Percentiles rank a stretch among this genome's conserved stretches.
phyloP scores from a whole-genome alignment of 441 rosid species.

The California macrophylla region DNA sequence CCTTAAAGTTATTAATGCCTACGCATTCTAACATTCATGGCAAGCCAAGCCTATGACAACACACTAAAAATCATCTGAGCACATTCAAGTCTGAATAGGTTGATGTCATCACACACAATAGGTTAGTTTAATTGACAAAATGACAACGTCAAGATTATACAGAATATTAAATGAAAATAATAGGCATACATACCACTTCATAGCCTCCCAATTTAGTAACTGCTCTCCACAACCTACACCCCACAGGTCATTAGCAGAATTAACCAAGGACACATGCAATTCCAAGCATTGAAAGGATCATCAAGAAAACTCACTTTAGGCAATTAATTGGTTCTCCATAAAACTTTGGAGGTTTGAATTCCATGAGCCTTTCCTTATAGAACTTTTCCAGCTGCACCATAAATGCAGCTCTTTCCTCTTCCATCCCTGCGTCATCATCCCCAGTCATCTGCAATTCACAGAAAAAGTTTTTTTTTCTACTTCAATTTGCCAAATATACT shows the following conservation, averaged over 20 bases:
- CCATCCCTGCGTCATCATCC: conserved; percentile 53
- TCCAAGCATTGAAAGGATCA: background rate
- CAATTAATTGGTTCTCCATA: conserved; percentile 81
- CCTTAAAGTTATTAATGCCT: too few species aligned
- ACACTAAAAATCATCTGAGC: too few species aligned
- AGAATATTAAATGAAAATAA: conserved; percentile 12
- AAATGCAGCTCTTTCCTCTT: conserved; percentile 61
- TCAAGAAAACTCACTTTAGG: conserved; percentile 41
- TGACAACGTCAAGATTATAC: background rate
- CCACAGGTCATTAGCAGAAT: conserved; percentile 4
- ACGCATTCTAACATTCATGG: too few species aligned
- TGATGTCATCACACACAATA: too few species aligned
- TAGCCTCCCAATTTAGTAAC: conserved; percentile 80
- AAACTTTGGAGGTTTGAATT: conserved; percentile 77
- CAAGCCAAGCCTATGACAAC: too few species aligned
- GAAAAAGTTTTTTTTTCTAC: conserved; percentile 1
- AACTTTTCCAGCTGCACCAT: conserved; percentile 71
- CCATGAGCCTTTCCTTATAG: conserved; percentile 47
- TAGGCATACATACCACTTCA: conserved; percentile 53
- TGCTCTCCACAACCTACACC: conserved; percentile 73
- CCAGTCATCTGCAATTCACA: conserved; percentile 43
- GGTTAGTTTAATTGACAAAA: too few species aligned
- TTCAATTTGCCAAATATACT: background rate
- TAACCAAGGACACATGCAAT: conserved; percentile 14
- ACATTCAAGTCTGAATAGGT: too few species aligned